Evolutionary conservation across 371 early-diverging fungal genomes (phyloP).

Genomic region (Neoconidiobolus thromboides): DNA sequence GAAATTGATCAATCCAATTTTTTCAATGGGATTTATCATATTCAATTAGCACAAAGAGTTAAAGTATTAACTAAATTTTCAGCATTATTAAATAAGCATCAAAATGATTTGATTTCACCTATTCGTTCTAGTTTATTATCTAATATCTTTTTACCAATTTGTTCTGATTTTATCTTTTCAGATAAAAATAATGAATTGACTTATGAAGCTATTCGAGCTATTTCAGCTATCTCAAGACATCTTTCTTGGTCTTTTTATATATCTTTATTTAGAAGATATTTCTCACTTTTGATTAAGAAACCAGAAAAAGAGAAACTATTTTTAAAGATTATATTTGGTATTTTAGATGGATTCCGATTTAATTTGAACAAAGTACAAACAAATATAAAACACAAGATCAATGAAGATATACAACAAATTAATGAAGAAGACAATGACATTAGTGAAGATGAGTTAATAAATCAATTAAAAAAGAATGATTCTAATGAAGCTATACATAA

Average conservation of each 20-base stretch:
- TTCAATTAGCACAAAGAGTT: conserved; percentile 78
- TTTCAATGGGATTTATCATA: conserved; percentile 46
- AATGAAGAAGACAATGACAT: conserved; percentile 22
- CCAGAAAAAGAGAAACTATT: conserved; percentile 52
- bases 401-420: conserved; percentile 10
- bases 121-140: background rate
- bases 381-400: background rate
- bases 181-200: conserved; percentile 45
- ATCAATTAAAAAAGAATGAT: conserved; percentile 1
- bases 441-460: conserved; percentile 6
- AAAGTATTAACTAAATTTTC: conserved; percentile 16
- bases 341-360: conserved; percentile 83
- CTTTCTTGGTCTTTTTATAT: conserved; percentile 77
- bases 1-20: conserved; percentile 69
- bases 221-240: conserved; percentile 41
- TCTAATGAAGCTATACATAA: conserved; percentile 36
- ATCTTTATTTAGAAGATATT: conserved; percentile 41
- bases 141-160: conserved; percentile 55
- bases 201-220: conserved; percentile 51
- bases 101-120: conserved; percentile 10
- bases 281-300: conserved; percentile 37
- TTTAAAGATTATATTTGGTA: conserved; percentile 50
- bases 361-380: conserved; percentile 27
- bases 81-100: conserved; percentile 34
- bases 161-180: conserved; percentile 56